Base-by-base conservation (phyloP, 768 basidiomycete species). In the Mycena epipterygia region DNA sequence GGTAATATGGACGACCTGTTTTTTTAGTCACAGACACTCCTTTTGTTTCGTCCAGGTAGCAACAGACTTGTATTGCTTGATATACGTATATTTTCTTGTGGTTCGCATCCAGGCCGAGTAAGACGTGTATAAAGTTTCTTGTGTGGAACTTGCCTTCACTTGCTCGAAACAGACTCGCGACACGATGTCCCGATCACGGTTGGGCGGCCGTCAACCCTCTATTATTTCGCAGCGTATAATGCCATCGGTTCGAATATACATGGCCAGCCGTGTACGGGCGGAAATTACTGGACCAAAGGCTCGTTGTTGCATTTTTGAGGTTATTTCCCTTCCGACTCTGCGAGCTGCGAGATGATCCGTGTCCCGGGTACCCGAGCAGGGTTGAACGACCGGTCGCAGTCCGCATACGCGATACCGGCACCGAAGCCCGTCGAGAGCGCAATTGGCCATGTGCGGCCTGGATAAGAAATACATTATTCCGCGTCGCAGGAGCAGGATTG, bases 381-480 rank as follows among this genome's bases (percentile, higher is more conserved):
- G 83, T 96, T 96, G 89, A 97, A 97, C 19, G 93, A 92, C 57
- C 95, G 90, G 83, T 97, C 94, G 82, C 95, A 96, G 87, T 97
- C 95, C 33, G 94, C 91, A 78, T 95, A 96, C 32, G 95, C 95
- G 60, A 90, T 90, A 48, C 95, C 95, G 44, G 91, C 87, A 37
- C 95, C 95, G 78, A 96, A 96, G 39, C 95, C 95, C 8, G 94
- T 93, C 19, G 92, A 86, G 64, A 97, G 88, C 33, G 93, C 90
- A 73, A 97, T 91, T 51, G 95, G 95, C 95, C 95, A 97, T 78
- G 93, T 93, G 67, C 96, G 93, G 85, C 95, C 95, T 96, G 78
- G 57, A 70, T 46, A 48, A 64, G 52, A 53, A 27, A 61, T 37
- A 53, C 63, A 73, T 69, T 57, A 72, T 59, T 51, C 41, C 25